Base-by-base conservation (phyloP, 2,329 filamentous ascomycete species). In the Hysterium pulicare region DNA sequence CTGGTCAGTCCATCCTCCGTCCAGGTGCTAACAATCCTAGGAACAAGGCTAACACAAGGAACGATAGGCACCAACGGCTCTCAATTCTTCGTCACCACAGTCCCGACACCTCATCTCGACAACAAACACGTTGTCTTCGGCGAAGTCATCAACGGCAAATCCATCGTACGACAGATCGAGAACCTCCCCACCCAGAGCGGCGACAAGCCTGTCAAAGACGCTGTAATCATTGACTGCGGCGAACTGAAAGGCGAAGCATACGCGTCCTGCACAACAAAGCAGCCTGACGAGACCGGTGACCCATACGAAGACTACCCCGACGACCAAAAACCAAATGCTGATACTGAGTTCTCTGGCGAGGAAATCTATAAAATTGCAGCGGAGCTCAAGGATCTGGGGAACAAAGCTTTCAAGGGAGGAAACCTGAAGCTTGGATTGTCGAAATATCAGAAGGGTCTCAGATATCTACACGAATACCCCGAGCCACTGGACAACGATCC, bases 111-210 rank as follows among this genome's bases (percentile, higher is more conserved):
- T 36, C 93, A 97, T 68, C 81, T 97, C 30, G 90, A 98, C 67
- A 82, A 82, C 66, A 98, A 98, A 77, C 91, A 98, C 71, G 93
- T 97, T 35, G 90, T 98, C 19, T 98, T 96, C 58, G 93, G 93
- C 50, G 86, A 96, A 66, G 91, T 97, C 42, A 79, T 96, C 61
- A 86, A 84, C 47, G 93, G 93, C 61, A 97, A 96, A 77, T 90
- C 87, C 48, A 74, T 96, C 28, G 81, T 97, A 24, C 86, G 93
- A 51, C 83, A 90, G 67, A 83, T 97, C 59, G 93, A 98, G 73
- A 93, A 93, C 69, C 74, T 88, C 48, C 75, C 77, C 40, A 93
- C 87, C 2, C 77, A 84, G 53, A 71, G 77, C 21, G 79, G 78
- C 58, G 93, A 97, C 74, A 91, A 90, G 71, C 90, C 90, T 21